Evolutionary conservation across 345 rosid genomes (phyloP), one percentile per base, ranked within the genome.

Genomic region (Gynandropsis gynandra): DNA sequence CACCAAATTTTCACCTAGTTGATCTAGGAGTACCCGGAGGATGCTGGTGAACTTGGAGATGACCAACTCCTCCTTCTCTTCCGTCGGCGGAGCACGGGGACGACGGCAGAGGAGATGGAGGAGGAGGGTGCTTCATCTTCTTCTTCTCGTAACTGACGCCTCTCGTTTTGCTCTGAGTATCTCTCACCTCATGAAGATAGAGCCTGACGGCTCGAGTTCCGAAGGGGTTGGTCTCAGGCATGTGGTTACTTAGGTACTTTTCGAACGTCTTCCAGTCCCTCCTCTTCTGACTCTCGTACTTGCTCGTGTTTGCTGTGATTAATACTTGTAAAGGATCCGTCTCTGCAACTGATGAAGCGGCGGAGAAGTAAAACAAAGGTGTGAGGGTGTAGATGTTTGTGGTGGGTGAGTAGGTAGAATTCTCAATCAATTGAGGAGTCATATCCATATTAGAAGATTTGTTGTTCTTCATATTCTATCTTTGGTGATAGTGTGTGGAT

Each of bases 211-310:
- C 81, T 44, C 83, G 75, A 20, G 83, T 81, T 16, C 83, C 87
- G 40, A 80, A 80, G 0, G 87, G 87, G 63, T 80, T 80, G 1
- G 79, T 72, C 61, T 78, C 87, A 20, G 83, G 81, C 45, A 75
- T 54, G 63, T 80, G 87, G 56, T 76, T 80, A 33, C 74, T 73
- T 53, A 80, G 42, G 69, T 75, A 80, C 52, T 80, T 83, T 15
- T 83, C 80, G 52, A 80, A 80, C 16, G 83, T 80, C 76, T 80
- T 80, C 87, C 87, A 80, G 73, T 80, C 87, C 52, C 87, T 74
- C 16, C 87, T 74, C 64, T 80, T 80, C 54, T 80, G 87, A 62
- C 75, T 80, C 81, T 78, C 87, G 52, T 80, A 80, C 9, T 83
- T 81, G 67, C 80, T 77, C 12, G 75, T 64, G 55, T 75, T 56